Evolutionary conservation across 2,329 filamentous ascomycete genomes (phyloP).

Genomic region (Aspergillus sclerotialis): DNA sequence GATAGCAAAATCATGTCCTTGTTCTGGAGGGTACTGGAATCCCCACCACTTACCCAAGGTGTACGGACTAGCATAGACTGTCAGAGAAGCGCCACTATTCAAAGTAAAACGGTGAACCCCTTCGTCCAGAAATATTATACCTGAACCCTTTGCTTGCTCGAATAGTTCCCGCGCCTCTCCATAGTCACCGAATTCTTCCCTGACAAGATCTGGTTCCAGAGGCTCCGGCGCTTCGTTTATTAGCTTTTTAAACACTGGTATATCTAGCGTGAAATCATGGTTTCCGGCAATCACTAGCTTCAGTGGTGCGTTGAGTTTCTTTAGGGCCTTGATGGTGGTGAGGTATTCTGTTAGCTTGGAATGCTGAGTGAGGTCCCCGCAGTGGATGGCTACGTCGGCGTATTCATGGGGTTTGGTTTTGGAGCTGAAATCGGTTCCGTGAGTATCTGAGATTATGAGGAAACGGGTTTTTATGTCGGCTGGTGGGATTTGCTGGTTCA

Average conservation of each 20-base stretch:
- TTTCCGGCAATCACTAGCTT: constrained; percentile 52
- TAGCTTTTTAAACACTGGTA: constrained; percentile 28
- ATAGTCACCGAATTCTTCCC: constrained; percentile 33
- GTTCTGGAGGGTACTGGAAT: constrained; percentile 41
- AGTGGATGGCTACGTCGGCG: constrained; percentile 47
- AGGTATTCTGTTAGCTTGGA: constrained; percentile 38
- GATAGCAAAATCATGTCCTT: constrained; percentile 33
- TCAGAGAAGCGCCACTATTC: constrained; percentile 44
- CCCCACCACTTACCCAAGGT: constrained; percentile 46
- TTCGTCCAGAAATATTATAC: constrained; percentile 46
- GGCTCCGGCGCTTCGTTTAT: constrained; percentile 18
- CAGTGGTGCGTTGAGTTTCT: constrained; percentile 40
- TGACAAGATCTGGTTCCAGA: constrained; percentile 21
- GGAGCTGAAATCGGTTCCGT: constrained; percentile 21
- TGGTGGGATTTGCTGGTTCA: no score
- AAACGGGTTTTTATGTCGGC: constrained; percentile 33
- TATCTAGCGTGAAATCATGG: constrained; percentile 45
- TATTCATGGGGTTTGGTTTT: constrained; percentile 18
- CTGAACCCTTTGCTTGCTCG: constrained; percentile 25
- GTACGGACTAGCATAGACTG: constrained; percentile 48
- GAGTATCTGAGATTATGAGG: constrained; percentile 43
- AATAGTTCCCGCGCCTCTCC: constrained; percentile 37
- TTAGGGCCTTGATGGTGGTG: constrained; percentile 37
- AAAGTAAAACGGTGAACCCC: constrained; percentile 45
- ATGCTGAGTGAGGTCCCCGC: constrained; percentile 45